Percentiles rank a stretch among this genome's conserved stretches.
These are phyloP conservation scores for Comarum palustre DNA, from an alignment of 306 rosid genomes.

Conservation along the genomic window DNA sequence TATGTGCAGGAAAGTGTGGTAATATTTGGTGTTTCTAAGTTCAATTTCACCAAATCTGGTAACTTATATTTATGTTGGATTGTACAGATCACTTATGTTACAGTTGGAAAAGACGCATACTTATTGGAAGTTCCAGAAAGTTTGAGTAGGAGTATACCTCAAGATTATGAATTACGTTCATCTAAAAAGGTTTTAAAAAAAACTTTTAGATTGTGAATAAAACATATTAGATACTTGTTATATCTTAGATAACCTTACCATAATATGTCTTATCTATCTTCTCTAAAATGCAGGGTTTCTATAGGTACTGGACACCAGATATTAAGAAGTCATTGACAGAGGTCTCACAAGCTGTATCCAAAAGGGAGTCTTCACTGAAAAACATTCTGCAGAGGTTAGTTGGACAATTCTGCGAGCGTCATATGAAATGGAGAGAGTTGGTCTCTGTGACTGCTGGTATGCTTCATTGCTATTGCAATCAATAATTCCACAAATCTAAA, in stretches of 20 bases:
- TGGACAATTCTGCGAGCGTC: slow-evolving; percentile 72
- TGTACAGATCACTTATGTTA: slow-evolving; percentile 68
- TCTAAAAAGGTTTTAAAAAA: slow-evolving; percentile 67
- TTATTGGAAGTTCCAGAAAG: slow-evolving; percentile 89
- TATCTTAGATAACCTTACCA: slow-evolving; percentile 11
- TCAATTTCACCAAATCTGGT: background rate
- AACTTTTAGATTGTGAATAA: slow-evolving; percentile 6
- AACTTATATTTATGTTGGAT: slow-evolving; percentile 24
- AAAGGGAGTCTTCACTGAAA: slow-evolving; percentile 69
- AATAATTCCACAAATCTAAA: slow-evolving; percentile 4
- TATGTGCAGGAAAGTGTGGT: slow-evolving; percentile 13
- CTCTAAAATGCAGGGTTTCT: slow-evolving; percentile 70
- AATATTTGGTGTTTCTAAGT: slow-evolving; percentile 15
- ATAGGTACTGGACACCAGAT: slow-evolving; percentile 84
- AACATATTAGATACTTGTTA: slow-evolving; percentile 7
- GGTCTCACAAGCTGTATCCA: slow-evolving; percentile 72
- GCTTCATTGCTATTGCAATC: background rate
- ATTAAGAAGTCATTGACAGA: slow-evolving; percentile 55
- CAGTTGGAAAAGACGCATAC: slow-evolving; percentile 76
- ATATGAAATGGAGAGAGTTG: slow-evolving; percentile 72
- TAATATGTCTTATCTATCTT: slow-evolving; percentile 19
- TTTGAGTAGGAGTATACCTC: slow-evolving; percentile 47
- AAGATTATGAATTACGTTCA: slow-evolving; percentile 71
- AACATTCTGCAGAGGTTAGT: slow-evolving; percentile 75
- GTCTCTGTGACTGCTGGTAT: slow-evolving; percentile 83